Percentiles rank a stretch among this genome's conserved stretches.
Conservation (phyloP, 768 basidiomycete genomes). For the Leccinum incarnatum region DNA sequence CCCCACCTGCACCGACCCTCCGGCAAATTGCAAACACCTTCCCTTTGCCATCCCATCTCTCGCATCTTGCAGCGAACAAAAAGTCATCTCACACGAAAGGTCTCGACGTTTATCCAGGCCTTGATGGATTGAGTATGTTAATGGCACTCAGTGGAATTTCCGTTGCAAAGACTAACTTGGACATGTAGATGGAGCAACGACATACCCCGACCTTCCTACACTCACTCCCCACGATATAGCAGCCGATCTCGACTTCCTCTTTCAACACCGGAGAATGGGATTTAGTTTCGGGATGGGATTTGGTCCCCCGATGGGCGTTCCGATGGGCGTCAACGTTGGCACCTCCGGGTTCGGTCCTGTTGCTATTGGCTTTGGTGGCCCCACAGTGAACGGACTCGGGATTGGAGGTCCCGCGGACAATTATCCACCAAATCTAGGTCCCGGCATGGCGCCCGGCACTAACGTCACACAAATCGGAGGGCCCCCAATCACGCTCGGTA, state of each 20-base stretch:
- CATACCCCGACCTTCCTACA: conserved; percentile 34
- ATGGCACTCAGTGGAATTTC: conserved; percentile 4
- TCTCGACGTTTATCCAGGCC: conserved; percentile 15
- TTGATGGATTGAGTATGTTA: conserved; percentile 21
- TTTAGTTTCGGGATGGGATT: conserved; percentile 27
- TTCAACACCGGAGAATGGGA: conserved; percentile 38
- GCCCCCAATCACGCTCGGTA: conserved; percentile 6
- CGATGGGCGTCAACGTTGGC: conserved; percentile 17
- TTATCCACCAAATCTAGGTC: conserved; percentile 17
- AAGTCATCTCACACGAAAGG: conserved; percentile 16
- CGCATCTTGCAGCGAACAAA: conserved; percentile 22
- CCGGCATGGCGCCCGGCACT: conserved; percentile 9
- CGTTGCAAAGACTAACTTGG: conserved; percentile 1
- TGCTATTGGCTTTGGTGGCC: conserved; percentile 16
- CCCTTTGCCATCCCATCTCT: conserved; percentile 40
- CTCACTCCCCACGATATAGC: conserved; percentile 49
- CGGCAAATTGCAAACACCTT: conserved; percentile 64
- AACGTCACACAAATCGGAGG: conserved; percentile 8
- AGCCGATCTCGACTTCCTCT: conserved; percentile 53
- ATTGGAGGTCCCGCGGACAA: conserved; percentile 15
- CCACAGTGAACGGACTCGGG: conserved; percentile 20
- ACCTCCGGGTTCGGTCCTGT: conserved; percentile 19
- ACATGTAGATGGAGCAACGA: conserved; percentile 43
- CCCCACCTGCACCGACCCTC: conserved; percentile 57
- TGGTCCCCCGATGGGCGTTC: conserved; percentile 21